Conservation (phyloP, 352 stramenopile species). For the Phytophthora syringae region DNA sequence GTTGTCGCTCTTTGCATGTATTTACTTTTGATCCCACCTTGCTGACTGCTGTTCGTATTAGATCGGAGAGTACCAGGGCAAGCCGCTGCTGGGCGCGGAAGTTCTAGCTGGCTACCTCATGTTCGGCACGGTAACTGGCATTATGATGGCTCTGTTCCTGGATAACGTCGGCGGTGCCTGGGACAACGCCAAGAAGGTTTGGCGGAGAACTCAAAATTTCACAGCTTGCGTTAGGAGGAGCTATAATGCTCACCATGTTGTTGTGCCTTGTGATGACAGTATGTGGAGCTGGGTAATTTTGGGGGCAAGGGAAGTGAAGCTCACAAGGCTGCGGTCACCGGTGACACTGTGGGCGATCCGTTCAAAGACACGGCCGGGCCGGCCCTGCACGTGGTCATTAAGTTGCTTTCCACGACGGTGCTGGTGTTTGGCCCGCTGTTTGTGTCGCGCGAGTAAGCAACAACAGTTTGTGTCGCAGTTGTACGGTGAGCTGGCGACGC, state of each 20-base stretch:
- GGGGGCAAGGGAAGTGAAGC: constrained; percentile 96
- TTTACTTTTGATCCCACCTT: too few relatives aligned
- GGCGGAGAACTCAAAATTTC: not conserved
- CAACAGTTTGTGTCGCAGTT: constrained; percentile 12
- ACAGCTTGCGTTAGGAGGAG: not conserved
- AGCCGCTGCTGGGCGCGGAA: constrained; percentile 92
- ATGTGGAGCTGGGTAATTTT: constrained; percentile 95
- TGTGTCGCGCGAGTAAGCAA: constrained; percentile 70
- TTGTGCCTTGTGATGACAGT: constrained; percentile 36
- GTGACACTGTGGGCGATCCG: constrained; percentile 97
- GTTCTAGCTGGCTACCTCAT: constrained; percentile 94
- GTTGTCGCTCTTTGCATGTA: constrained; percentile 41
- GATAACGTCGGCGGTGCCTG: constrained; percentile 97
- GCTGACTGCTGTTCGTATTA: constrained; percentile 33
- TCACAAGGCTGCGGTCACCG: constrained; percentile 97
- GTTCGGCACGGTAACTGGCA: constrained; percentile 95
- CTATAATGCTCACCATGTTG: not conserved
- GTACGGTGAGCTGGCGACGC: not conserved
- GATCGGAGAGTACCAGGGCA: constrained; percentile 80
- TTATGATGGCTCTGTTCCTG: constrained; percentile 99
- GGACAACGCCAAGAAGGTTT: constrained; percentile 98
- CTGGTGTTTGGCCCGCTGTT: constrained; percentile 94
- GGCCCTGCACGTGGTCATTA: constrained; percentile 98
- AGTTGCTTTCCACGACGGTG: constrained; percentile 95
- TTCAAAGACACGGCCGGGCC: constrained; percentile 98